Evolutionary conservation across 805 yeast species (phyloP).

Genomic region (Cyberlindnera xylosilytica): DNA sequence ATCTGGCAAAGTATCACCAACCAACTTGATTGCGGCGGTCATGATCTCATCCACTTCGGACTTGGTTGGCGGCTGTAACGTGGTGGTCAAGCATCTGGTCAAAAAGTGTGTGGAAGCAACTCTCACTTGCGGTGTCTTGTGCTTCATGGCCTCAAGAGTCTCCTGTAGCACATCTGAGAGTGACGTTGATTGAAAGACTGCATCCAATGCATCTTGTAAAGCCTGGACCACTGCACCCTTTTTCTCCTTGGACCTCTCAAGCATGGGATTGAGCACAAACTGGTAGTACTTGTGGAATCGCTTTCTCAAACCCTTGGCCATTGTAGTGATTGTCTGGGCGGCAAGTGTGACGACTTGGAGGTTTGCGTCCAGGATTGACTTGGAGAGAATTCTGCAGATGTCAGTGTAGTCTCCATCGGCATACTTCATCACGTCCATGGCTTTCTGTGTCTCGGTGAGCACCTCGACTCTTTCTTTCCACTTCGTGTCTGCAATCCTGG

Average conservation of each 20-base stretch:
- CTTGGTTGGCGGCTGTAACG: conserved; percentile 46
- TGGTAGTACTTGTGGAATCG: conserved; percentile 53
- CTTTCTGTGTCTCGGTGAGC: conserved; percentile 55
- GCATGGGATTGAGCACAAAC: conserved; percentile 53
- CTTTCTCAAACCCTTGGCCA: conserved; percentile 64
- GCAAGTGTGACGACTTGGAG: conserved; percentile 81
- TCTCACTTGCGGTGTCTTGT: conserved; percentile 81
- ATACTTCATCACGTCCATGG: conserved; percentile 51
- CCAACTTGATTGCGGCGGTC: conserved; percentile 54
- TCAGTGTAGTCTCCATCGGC: conserved; percentile 63
- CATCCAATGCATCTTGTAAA: conserved; percentile 61
- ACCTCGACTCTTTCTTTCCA: conserved; percentile 95
- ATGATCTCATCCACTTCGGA: conserved; percentile 57
- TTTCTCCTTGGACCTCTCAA: conserved; percentile 87
- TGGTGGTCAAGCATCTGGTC: conserved; percentile 55
- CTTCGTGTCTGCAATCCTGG: conserved; percentile 55
- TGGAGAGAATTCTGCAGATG: conserved; percentile 61
- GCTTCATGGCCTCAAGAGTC: conserved; percentile 54
- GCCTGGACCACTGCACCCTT: conserved; percentile 76
- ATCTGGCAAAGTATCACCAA: conserved; percentile 81
- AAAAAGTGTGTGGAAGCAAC: conserved; percentile 67
- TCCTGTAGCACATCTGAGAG: conserved; percentile 58
- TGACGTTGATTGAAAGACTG: conserved; percentile 51
- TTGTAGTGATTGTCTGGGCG: conserved; percentile 55
- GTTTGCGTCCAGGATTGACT: conserved; percentile 83